Evolutionary conservation across 768 basidiomycete genomes (phyloP).

Genomic region (Naganishia antarctica): DNA sequence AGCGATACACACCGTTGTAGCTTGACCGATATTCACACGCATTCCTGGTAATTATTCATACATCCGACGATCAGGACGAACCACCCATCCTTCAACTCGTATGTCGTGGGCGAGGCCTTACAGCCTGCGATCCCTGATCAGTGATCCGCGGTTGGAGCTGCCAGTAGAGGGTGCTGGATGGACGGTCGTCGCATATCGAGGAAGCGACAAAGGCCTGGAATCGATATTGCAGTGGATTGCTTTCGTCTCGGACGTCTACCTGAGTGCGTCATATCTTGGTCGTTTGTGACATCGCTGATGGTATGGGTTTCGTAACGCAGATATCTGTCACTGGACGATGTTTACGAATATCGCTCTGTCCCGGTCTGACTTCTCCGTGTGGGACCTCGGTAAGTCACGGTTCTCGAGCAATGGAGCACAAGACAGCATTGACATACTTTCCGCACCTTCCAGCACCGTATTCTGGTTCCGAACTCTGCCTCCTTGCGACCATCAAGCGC

Average conservation of each 20-base stretch:
- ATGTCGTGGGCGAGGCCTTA: not conserved
- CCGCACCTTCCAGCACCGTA: too few species aligned
- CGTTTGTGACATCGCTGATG: not conserved
- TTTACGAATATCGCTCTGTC: slow-evolving; percentile 72
- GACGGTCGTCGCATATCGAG: not conserved
- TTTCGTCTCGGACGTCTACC: slow-evolving; percentile 43
- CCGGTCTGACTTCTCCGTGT: slow-evolving; percentile 86
- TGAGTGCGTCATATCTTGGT: slow-evolving; percentile 32
- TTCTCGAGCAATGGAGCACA: too few species aligned
- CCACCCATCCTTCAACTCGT: not conserved
- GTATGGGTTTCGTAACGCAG: slow-evolving; percentile 19
- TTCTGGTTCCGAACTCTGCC: slow-evolving; percentile 71
- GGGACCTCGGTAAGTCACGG: slow-evolving; percentile 70
- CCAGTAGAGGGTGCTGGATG: slow-evolving; percentile 18
- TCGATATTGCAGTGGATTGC: slow-evolving; percentile 14
- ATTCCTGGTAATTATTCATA: not conserved
- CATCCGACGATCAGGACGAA: too few species aligned
- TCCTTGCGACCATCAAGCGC: slow-evolving; percentile 68
- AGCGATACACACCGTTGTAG: not conserved
- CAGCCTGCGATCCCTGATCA: not conserved
- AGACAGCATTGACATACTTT: too few species aligned
- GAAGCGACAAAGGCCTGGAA: not conserved
- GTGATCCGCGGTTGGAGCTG: slow-evolving; percentile 11
- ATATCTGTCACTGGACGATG: slow-evolving; percentile 64
- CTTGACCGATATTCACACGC: too few species aligned